Conservation (phyloP, 768 basidiomycete species). For the Lactifluus volemus region DNA sequence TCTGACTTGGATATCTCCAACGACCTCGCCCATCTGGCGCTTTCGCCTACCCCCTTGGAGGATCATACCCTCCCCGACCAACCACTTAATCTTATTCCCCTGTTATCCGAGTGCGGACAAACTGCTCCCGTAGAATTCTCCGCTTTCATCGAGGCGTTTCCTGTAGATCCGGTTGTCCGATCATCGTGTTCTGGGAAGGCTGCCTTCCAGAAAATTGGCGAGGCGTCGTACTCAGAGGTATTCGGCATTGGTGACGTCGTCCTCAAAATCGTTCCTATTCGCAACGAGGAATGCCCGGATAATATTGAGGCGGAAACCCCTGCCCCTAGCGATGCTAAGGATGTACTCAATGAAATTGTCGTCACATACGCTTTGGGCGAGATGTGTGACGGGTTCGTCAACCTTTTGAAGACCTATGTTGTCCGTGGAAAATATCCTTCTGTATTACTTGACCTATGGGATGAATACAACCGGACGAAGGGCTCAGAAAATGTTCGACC, state of each 20-base stretch:
- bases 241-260: constrained; percentile 85
- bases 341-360: constrained; percentile 73
- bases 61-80: constrained; percentile 21
- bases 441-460: constrained; percentile 75
- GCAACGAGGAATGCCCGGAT: constrained; percentile 35
- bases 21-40: constrained; percentile 38
- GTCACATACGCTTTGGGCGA: constrained; percentile 72
- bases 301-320: constrained; percentile 43
- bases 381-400: constrained; percentile 69
- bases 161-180: constrained; percentile 58
- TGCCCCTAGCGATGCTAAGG: constrained; percentile 60
- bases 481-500: constrained; percentile 83
- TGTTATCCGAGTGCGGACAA: constrained; percentile 68
- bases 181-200: constrained; percentile 24
- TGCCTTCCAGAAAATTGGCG: constrained; percentile 79
- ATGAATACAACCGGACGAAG: constrained; percentile 64
- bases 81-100: constrained; percentile 50
- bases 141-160: constrained; percentile 74
- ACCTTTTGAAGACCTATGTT: constrained; percentile 73
- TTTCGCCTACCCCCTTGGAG: constrained; percentile 23
- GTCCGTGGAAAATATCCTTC: constrained; percentile 83
- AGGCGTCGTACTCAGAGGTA: constrained; percentile 95
- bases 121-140: constrained; percentile 66
- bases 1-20: constrained; percentile 40
- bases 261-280: constrained; percentile 80